Conservation (phyloP, 306 rosid species). For the Vigna radiata region DNA sequence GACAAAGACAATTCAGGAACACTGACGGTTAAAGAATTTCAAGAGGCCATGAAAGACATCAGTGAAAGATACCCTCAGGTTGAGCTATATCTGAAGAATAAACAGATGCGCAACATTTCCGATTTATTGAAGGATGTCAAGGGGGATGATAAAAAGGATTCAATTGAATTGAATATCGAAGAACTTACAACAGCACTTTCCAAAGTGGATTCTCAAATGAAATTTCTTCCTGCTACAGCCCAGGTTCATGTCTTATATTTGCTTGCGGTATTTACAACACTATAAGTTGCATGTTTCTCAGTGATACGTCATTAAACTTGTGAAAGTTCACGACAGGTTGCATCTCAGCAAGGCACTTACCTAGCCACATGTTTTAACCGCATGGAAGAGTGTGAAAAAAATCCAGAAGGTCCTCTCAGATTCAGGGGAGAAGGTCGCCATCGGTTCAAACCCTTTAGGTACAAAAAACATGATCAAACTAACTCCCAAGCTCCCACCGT, state of each 20-base stretch:
- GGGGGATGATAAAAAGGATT: slow-evolving; percentile 61
- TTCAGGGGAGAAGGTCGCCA: slow-evolving; percentile 97
- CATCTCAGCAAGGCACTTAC: slow-evolving; percentile 91
- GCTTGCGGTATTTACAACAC: not conserved
- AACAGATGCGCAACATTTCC: slow-evolving; percentile 69
- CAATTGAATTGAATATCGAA: slow-evolving; percentile 72
- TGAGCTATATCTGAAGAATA: slow-evolving; percentile 78
- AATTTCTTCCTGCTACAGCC: slow-evolving; percentile 93
- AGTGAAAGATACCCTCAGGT: slow-evolving; percentile 96
- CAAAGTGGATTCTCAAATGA: slow-evolving; percentile 94
- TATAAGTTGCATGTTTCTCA: slow-evolving; percentile 4
- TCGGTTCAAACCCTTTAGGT: slow-evolving; percentile 92
- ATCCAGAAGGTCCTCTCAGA: slow-evolving; percentile 96
- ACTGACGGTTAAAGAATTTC: slow-evolving; percentile 72
- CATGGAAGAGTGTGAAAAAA: slow-evolving; percentile 74
- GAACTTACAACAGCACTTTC: slow-evolving; percentile 84
- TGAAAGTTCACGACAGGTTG: slow-evolving; percentile 70
- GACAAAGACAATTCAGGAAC: slow-evolving; percentile 85
- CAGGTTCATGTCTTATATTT: slow-evolving; percentile 61
- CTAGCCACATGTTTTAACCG: slow-evolving; percentile 84
- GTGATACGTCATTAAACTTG: slow-evolving; percentile 21
- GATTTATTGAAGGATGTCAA: slow-evolving; percentile 75
- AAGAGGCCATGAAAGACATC: slow-evolving; percentile 78
- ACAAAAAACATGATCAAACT: slow-evolving; percentile 38
- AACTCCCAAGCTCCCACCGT: slow-evolving; percentile 19